Evolutionary conservation across 352 stramenopile genomes (phyloP), one percentile per base, ranked within the genome.

Genomic region (Phytophthora palmivora): DNA sequence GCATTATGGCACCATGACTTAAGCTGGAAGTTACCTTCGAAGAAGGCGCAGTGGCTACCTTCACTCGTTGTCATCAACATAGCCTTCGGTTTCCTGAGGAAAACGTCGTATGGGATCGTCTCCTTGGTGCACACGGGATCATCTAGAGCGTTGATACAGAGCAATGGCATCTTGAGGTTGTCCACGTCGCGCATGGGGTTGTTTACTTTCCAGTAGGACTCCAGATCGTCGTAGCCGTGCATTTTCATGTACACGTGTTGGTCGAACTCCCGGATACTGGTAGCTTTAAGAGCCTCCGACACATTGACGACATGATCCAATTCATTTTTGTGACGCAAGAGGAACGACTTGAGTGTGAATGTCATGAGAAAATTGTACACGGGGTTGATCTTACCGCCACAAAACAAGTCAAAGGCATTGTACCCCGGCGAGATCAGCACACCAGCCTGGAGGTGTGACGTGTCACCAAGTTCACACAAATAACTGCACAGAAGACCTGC

Each of bases 361-460:
- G 83, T 92, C 83, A 94, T 89, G 28, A 94, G 57, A 32, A 86
- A 92, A 57, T 91, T 55, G 69, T 94, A 94, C n/a, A 87, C 41
- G 2, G 66, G 78, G 57, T 91, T 63, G 52, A 92, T 91, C 46
- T 68, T 77, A 43, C 80, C 79, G 22, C 62, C 42, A 38, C 79
- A 90, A 58, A 94, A 91, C n/a, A 94, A 64, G 12, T 91, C 83
- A 32, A 89, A 67, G 7, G 79, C 72, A 45, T 91, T 87, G 72
- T 94, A 94, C 0, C 85, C 85, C 1, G 85, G 85, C 3, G 85
- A 94, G 46, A 94, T 82, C 33, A 92, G 58, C 14, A 91, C 84
- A 1, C 77, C 82, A 0, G 83, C 83, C 2, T 66, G 65, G 11
- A 94, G 70, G 2, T 70, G 70, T 15, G 82, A 91, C 2, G 69